phyloP scores from a whole-genome alignment of 2,329 filamentous ascomycete genomes.

The Talaromyces sp. region DNA sequence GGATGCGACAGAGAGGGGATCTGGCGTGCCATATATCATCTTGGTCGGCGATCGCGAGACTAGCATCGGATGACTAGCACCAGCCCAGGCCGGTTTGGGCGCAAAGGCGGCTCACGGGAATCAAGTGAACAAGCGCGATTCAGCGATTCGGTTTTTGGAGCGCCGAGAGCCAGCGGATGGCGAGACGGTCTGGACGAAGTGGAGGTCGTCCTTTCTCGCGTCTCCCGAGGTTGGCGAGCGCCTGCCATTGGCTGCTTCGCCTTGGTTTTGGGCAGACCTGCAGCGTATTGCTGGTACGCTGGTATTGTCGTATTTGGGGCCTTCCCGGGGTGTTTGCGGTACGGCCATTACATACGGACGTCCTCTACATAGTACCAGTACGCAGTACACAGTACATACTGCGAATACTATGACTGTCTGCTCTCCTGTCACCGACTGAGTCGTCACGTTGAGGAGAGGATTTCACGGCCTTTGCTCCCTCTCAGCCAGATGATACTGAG shows the following conservation, averaged over 20 bases:
- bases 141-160: background rate
- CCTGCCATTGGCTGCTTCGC: constrained; percentile 31
- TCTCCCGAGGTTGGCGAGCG: constrained; percentile 23
- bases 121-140: background rate
- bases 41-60: background rate
- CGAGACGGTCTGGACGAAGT: background rate
- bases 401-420: background rate
- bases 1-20: background rate
- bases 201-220: constrained; percentile 15
- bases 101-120: background rate
- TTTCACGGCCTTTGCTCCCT: no score
- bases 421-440: no score
- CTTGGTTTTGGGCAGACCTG: constrained; percentile 29
- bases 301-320: constrained; percentile 7
- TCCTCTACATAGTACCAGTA: background rate
- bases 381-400: no score
- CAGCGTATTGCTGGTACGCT: constrained; percentile 15
- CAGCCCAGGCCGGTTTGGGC: background rate
- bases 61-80: background rate
- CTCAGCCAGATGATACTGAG: background rate
- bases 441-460: no score
- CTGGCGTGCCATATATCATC: background rate
- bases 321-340: background rate
- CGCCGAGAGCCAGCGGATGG: background rate
- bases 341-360: background rate